These are phyloP conservation scores for Aquilaria malaccensis DNA, from an alignment of 345 rosid genomes.

Conservation along the genomic window DNA sequence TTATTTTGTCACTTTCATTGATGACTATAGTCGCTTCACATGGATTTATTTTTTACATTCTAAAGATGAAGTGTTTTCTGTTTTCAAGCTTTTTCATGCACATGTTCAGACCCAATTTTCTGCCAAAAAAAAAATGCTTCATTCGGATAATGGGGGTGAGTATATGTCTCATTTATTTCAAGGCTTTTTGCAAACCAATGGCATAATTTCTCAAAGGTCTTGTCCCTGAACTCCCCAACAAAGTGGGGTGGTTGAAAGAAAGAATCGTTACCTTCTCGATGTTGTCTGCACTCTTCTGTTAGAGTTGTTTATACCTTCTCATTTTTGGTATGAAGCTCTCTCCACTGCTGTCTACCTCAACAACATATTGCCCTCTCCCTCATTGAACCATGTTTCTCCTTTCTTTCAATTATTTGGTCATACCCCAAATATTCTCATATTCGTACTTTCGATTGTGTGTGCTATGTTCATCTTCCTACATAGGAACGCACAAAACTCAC, in stretches of 20 bases:
- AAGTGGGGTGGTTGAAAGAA: slow-evolving; percentile 1
- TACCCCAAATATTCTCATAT: background rate
- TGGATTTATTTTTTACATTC: slow-evolving; percentile 1
- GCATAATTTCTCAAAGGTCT: background rate
- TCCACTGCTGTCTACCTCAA: slow-evolving; percentile 2
- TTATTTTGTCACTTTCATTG: slow-evolving; percentile 8
- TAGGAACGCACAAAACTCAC: too few species aligned
- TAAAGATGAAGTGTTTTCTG: too few species aligned
- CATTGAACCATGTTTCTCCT: background rate
- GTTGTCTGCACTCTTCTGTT: slow-evolving; percentile 2
- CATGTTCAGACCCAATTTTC: too few species aligned
- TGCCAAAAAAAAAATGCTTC: background rate
- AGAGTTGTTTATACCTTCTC: background rate
- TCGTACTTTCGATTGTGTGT: too few species aligned
- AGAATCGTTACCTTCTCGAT: slow-evolving; percentile 10
- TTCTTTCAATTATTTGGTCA: background rate
- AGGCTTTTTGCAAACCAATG: background rate
- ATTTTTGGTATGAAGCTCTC: slow-evolving; percentile 8
- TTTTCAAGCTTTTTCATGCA: too few species aligned
- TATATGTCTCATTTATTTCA: background rate
- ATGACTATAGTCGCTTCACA: background rate
- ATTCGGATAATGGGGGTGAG: background rate
- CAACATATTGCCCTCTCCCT: background rate
- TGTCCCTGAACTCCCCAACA: background rate
- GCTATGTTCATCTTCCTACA: too few species aligned